Percentiles rank a stretch among this genome's conserved stretches.
These are phyloP conservation scores for Phytophthora parvispora DNA, from an alignment of 352 stramenopile species.

Conservation along the genomic window DNA sequence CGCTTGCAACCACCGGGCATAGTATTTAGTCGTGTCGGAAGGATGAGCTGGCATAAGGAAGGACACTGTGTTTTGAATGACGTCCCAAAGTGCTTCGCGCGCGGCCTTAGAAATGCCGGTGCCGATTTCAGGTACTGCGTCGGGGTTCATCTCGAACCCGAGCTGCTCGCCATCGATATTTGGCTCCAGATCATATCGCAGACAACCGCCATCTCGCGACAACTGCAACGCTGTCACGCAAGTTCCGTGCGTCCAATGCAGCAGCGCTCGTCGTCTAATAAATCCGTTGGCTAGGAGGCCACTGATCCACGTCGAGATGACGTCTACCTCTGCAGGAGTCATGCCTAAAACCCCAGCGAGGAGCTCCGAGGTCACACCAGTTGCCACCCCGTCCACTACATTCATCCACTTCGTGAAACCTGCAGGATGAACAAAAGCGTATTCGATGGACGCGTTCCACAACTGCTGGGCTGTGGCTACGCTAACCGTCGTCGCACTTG, in stretches of 20 bases:
- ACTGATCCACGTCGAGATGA: slow-evolving; percentile 57
- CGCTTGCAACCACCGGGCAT: slow-evolving; percentile 51
- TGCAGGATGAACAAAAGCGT: slow-evolving; percentile 52
- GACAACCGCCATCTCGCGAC: slow-evolving; percentile 32
- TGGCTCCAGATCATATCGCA: slow-evolving; percentile 75
- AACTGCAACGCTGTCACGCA: slow-evolving; percentile 61
- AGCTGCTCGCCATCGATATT: slow-evolving; percentile 49
- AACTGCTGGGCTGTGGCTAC: slow-evolving; percentile 42
- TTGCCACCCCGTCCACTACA: slow-evolving; percentile 25
- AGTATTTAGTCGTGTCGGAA: slow-evolving; percentile 42
- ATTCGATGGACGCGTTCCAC: slow-evolving; percentile 51
- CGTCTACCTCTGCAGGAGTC: slow-evolving; percentile 40
- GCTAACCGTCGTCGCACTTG: slow-evolving; percentile 42
- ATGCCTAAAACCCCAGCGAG: slow-evolving; percentile 24
- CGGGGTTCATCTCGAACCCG: slow-evolving; percentile 77
- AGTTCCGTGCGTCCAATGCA: slow-evolving; percentile 75
- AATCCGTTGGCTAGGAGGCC: slow-evolving; percentile 53
- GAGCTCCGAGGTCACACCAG: slow-evolving; percentile 2
- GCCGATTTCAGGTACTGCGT: slow-evolving; percentile 10
- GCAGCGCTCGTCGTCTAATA: slow-evolving; percentile 54
- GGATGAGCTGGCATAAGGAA: slow-evolving; percentile 51
- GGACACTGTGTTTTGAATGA: slow-evolving; percentile 29
- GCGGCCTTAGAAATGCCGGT: slow-evolving; percentile 38
- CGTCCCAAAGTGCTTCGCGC: slow-evolving; percentile 30
- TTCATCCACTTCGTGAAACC: slow-evolving; percentile 67